phyloP scores from a whole-genome alignment of 768 basidiomycete species.

The Tricholoma matsutake region DNA sequence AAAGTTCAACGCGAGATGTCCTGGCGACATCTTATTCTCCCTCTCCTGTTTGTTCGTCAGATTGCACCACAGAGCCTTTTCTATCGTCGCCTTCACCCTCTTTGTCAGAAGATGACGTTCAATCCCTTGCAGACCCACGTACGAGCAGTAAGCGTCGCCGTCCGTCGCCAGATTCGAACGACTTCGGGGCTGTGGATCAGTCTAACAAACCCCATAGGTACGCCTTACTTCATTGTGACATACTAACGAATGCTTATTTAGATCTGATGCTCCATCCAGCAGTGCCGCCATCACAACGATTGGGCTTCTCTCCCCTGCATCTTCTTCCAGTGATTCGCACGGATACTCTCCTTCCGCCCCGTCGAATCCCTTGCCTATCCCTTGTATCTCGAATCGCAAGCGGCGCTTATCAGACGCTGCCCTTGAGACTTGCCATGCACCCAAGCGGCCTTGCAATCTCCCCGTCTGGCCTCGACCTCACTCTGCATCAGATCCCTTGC shows the following conservation, averaged over 20 bases:
- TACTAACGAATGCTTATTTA: neutral
- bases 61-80: constrained; percentile 10
- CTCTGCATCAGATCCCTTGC: constrained; percentile 29
- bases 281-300: neutral
- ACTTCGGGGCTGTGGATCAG: neutral
- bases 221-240: neutral
- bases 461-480: constrained; percentile 18
- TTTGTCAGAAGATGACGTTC: constrained; percentile 1
- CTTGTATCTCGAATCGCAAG: constrained; percentile 26
- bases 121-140: neutral
- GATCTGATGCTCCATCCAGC: neutral
- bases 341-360: constrained; percentile 1
- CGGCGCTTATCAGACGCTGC: constrained; percentile 35
- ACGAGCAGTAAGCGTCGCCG: constrained; percentile 12
- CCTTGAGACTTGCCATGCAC: neutral
- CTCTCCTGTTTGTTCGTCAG: constrained; percentile 16
- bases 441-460: constrained; percentile 25
- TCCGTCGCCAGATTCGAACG: constrained; percentile 2
- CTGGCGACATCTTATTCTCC: constrained; percentile 14
- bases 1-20: neutral
- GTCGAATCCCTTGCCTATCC: constrained; percentile 5
- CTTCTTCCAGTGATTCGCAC: constrained; percentile 6
- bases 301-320: constrained; percentile 10
- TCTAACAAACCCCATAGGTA: constrained; percentile 16
- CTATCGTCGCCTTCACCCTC: neutral